Evolutionary conservation across 1,284 basidiomycete genomes (phyloP).

Genomic region (Mrakiaceae sp.): DNA sequence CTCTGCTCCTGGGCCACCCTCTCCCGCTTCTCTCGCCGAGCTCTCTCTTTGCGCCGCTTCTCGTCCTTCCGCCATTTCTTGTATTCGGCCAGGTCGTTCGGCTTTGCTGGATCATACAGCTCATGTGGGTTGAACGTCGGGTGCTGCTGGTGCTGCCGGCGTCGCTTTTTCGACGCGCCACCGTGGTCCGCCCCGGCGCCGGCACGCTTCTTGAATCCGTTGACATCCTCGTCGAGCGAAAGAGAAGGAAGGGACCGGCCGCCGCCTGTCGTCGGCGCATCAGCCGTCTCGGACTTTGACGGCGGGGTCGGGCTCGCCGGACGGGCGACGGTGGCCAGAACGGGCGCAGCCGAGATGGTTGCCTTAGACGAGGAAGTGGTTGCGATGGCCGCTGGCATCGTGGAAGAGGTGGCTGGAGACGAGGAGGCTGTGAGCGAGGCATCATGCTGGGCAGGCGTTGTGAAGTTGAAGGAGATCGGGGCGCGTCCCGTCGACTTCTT

Average conservation of each 20-base stretch:
- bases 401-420: no score
- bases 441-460: not conserved
- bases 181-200: not conserved
- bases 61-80: conserved; percentile 5
- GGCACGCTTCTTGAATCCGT: conserved; percentile 12
- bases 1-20: not conserved
- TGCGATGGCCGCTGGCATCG: no score
- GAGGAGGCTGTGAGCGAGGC: conserved; percentile 3
- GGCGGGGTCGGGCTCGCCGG: not conserved
- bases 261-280: not conserved
- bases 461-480: conserved; percentile 9
- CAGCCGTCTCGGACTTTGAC: not conserved
- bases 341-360: conserved; percentile 5
- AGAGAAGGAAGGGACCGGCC: conserved; percentile 4
- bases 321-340: not conserved
- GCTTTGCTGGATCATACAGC: conserved; percentile 13
- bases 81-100: conserved; percentile 15
- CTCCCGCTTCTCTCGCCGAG: conserved; percentile 9
- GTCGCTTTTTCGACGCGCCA: conserved; percentile 3
- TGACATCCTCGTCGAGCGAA: conserved; percentile 12
- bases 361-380: not conserved
- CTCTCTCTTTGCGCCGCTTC: conserved; percentile 8
- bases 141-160: not conserved
- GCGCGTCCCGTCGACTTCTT: conserved; percentile 9
- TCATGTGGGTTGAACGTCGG: conserved; percentile 13